A percentile compares a stretch with the other conserved stretches of the same genome.
Conservation (phyloP, 257 asterid genomes). For the Catharanthus roseus region DNA sequence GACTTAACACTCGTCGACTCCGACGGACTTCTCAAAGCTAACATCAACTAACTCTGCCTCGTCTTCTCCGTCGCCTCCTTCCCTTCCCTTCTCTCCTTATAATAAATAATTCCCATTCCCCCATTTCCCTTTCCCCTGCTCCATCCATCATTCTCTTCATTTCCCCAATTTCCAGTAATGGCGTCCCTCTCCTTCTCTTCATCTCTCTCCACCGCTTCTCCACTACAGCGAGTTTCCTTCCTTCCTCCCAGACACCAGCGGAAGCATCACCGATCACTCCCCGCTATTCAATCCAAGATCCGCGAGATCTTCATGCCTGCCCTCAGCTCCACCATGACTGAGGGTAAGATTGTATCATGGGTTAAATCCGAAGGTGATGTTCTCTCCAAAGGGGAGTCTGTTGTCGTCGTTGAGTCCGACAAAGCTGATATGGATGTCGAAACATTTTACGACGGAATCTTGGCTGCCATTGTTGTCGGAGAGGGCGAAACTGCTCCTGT, state of each 20-base stretch:
- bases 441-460: slow-evolving; percentile 63
- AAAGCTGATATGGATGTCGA: slow-evolving; percentile 88
- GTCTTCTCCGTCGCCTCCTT: slow-evolving; percentile 55
- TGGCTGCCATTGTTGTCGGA: slow-evolving; percentile 69
- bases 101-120: neutral
- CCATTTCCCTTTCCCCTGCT: too few species aligned
- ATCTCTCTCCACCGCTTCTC: slow-evolving; percentile 45
- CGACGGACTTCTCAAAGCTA: slow-evolving; percentile 43
- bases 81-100: neutral
- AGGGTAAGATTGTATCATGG: slow-evolving; percentile 88
- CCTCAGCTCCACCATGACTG: slow-evolving; percentile 90
- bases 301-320: slow-evolving; percentile 97
- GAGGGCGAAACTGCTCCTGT: slow-evolving; percentile 72
- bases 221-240: slow-evolving; percentile 37
- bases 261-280: slow-evolving; percentile 20
- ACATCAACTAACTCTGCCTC: slow-evolving; percentile 40
- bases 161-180: slow-evolving; percentile 16
- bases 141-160: slow-evolving; percentile 18
- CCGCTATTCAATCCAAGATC: slow-evolving; percentile 51
- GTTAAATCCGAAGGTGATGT: slow-evolving; percentile 76
- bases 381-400: slow-evolving; percentile 71
- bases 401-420: slow-evolving; percentile 82
- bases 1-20: too few species aligned
- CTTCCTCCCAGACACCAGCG: slow-evolving; percentile 20
- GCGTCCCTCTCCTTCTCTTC: slow-evolving; percentile 54